These are phyloP conservation scores for Pseudocercospora macadamiae DNA, from an alignment of 2,329 filamentous ascomycete genomes.

Conservation along the genomic window DNA sequence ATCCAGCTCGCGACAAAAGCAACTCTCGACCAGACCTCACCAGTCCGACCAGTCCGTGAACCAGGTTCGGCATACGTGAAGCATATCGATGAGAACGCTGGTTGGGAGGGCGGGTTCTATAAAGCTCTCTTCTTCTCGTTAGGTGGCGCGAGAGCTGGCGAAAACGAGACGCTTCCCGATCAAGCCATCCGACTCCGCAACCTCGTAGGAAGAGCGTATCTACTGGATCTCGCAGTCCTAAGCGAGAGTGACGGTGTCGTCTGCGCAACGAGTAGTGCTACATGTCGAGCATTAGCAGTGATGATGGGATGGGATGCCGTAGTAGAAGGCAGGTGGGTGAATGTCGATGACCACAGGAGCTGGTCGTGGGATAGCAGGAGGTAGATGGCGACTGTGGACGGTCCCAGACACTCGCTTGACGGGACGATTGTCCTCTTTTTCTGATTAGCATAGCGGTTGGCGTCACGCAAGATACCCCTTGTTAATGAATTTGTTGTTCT, in stretches of 20 bases:
- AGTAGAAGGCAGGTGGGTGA: conserved; percentile 66
- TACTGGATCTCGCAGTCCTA: conserved; percentile 78
- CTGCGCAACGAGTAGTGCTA: conserved; percentile 71
- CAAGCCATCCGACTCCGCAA: conserved; percentile 68
- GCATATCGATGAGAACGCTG: conserved; percentile 75
- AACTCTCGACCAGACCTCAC: conserved; percentile 45
- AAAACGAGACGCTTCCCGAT: conserved; percentile 31
- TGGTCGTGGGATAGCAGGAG: conserved; percentile 39
- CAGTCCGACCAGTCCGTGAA: conserved; percentile 34
- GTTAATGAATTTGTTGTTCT: background rate
- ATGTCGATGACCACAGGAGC: conserved; percentile 68
- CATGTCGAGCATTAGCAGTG: conserved; percentile 74
- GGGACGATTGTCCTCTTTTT: background rate
- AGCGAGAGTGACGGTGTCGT: conserved; percentile 70
- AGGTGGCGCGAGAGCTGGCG: conserved; percentile 45
- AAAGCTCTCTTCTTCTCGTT: conserved; percentile 79
- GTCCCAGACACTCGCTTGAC: background rate
- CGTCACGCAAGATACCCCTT: conserved; percentile 21
- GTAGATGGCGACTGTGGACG: background rate
- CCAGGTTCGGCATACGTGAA: conserved; percentile 60
- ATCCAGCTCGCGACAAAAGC: conserved; percentile 73
- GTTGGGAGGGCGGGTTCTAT: conserved; percentile 90
- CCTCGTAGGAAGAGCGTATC: conserved; percentile 76
- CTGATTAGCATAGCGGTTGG: conserved; percentile 23
- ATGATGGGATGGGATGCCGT: conserved; percentile 85